phyloP scores from a whole-genome alignment of 345 rosid genomes.

The Linum tenue region DNA sequence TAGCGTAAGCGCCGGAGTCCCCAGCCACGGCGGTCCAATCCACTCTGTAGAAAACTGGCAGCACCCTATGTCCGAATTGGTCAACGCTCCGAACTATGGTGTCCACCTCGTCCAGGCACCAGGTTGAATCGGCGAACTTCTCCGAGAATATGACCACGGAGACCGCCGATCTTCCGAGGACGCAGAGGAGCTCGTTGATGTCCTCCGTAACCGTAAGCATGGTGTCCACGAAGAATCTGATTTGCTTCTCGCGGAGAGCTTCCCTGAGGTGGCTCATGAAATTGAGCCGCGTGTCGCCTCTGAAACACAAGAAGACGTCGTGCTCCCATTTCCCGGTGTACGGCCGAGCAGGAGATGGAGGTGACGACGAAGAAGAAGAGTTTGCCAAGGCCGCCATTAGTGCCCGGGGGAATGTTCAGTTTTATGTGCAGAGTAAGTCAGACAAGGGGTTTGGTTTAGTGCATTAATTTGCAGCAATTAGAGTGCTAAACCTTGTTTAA shows the following conservation, averaged over 20 bases:
- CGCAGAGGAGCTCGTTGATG: neutral
- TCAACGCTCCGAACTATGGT: neutral
- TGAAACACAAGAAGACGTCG: slow-evolving; percentile 5
- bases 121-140: neutral
- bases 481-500: too few species aligned
- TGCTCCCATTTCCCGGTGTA: neutral
- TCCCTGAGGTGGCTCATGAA: neutral
- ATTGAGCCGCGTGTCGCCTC: neutral
- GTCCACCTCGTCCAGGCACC: neutral
- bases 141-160: neutral
- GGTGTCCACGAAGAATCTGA: neutral
- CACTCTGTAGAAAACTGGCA: neutral
- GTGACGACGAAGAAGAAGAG: neutral
- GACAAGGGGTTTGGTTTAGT: too few species aligned
- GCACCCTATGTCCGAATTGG: neutral
- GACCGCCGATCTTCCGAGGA: neutral
- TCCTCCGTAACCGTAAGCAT: neutral
- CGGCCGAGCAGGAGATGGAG: neutral
- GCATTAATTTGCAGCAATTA: too few species aligned
- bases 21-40: neutral
- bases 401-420: too few species aligned
- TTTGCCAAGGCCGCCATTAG: neutral
- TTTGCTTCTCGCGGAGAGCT: neutral
- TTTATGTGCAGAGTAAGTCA: too few species aligned
- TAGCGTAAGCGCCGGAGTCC: neutral